Evolutionary conservation across 1,284 basidiomycete species (phyloP).

Genomic region (Cystobasidium sp.): DNA sequence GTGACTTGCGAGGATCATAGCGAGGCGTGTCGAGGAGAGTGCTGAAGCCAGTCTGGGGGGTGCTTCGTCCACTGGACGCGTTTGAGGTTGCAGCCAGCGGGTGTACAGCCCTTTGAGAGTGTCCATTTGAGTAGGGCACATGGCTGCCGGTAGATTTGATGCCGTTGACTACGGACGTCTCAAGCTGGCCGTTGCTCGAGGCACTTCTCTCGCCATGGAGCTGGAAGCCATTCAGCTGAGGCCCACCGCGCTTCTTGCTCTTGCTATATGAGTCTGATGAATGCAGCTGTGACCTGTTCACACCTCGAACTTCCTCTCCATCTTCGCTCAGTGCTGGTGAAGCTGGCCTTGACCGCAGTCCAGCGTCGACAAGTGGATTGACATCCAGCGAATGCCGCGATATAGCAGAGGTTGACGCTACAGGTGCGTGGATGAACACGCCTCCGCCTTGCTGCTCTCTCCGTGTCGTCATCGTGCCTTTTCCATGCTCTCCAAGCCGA

Average conservation of each 20-base stretch:
- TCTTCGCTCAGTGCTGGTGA: conserved; percentile 26
- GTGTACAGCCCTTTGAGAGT: neutral
- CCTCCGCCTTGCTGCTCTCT: conserved; percentile 2
- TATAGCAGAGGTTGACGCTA: conserved; percentile 11
- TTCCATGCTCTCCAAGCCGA: too few relatives aligned
- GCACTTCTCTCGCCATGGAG: neutral
- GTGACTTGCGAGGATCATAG: neutral
- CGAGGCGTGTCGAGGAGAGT: conserved; percentile 1
- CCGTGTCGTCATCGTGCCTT: neutral
- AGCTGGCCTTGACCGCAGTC: conserved; percentile 31
- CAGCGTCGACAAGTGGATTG: neutral
- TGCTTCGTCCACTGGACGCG: conserved; percentile 17
- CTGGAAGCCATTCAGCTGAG: neutral
- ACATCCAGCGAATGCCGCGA: conserved; percentile 20
- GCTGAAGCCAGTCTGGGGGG: neutral
- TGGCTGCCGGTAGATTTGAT: too few relatives aligned
- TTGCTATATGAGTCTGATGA: neutral
- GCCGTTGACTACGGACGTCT: neutral
- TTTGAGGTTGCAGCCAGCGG: conserved; percentile 14
- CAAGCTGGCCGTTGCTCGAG: neutral
- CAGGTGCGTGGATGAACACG: conserved; percentile 3
- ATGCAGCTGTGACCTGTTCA: neutral
- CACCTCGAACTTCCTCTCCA: neutral
- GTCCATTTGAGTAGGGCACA: neutral
- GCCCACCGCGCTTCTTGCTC: neutral